Evolutionary conservation across 768 basidiomycete genomes (phyloP).

Genomic region (Collybia mongolica): DNA sequence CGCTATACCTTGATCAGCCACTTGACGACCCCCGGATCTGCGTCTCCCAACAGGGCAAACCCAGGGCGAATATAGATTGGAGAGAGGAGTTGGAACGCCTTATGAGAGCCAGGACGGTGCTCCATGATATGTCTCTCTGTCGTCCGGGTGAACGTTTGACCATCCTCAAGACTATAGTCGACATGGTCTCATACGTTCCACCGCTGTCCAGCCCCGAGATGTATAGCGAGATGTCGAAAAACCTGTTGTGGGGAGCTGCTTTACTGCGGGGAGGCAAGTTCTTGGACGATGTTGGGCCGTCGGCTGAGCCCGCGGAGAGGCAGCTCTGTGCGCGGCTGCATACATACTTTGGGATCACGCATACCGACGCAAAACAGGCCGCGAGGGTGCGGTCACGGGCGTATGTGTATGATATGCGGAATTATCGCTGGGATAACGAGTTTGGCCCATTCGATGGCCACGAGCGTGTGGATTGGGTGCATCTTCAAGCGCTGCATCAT

Average conservation of each 20-base stretch:
- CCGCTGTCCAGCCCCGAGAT: conserved; percentile 27
- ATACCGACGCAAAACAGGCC: conserved; percentile 31
- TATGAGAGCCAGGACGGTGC: conserved; percentile 51
- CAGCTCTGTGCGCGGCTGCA: conserved; percentile 55
- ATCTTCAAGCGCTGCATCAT: conserved; percentile 55
- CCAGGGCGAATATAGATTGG: conserved; percentile 46
- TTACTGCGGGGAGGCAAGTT: conserved; percentile 42
- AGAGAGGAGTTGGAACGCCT: conserved; percentile 50
- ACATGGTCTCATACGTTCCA: conserved; percentile 42
- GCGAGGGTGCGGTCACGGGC: conserved; percentile 43
- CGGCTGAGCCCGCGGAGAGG: conserved; percentile 22
- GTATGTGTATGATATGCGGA: conserved; percentile 61
- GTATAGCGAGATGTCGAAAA: conserved; percentile 37
- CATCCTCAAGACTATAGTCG: conserved; percentile 49
- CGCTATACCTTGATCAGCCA: conserved; percentile 58
- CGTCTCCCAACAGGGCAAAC: conserved; percentile 31
- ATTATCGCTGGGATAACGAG: conserved; percentile 46
- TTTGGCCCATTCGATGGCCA: conserved; percentile 58
- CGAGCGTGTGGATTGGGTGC: conserved; percentile 60
- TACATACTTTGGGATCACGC: conserved; percentile 55
- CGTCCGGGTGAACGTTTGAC: conserved; percentile 40
- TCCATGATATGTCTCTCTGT: conserved; percentile 30
- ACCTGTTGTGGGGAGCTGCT: conserved; percentile 50
- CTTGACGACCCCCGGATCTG: conserved; percentile 66
- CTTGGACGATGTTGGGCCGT: conserved; percentile 32